Conservation (phyloP, 2,329 filamentous ascomycete genomes). For the Diaporthe ilicicola region DNA sequence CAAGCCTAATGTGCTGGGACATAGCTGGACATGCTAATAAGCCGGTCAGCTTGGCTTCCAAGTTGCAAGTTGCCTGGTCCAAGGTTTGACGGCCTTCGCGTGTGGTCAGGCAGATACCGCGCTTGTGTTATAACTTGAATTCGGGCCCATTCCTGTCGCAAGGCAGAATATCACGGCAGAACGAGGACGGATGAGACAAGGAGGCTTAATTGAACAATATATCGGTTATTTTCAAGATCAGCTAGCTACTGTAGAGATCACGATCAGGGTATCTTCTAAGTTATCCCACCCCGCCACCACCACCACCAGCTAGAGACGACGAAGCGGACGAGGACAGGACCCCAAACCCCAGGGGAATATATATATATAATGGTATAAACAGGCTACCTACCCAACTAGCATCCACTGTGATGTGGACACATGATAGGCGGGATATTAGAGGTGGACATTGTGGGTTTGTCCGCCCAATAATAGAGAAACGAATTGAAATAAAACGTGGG, state of each 20-base stretch:
- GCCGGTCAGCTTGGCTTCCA: not conserved
- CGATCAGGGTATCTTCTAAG: constrained; percentile 11
- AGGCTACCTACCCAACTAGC: constrained; percentile 36
- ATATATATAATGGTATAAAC: constrained; percentile 42
- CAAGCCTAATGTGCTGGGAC: not conserved
- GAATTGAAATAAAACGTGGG: constrained; percentile 25
- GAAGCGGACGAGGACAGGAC: constrained; percentile 24
- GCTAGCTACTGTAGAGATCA: constrained; percentile 23
- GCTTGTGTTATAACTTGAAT: too few relatives aligned
- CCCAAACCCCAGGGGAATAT: constrained; percentile 35
- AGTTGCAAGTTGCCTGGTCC: too few relatives aligned
- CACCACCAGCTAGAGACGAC: not conserved
- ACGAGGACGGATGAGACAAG: too few relatives aligned
- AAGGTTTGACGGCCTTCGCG: not conserved
- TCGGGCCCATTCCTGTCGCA: not conserved
- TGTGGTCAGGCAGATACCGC: not conserved
- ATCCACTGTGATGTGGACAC: constrained; percentile 15
- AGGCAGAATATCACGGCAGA: not conserved
- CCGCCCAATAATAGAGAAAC: constrained; percentile 23
- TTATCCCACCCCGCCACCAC: constrained; percentile 5
- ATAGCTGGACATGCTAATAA: not conserved
- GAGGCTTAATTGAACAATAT: not conserved
- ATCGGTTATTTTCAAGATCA: not conserved
- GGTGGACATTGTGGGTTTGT: constrained; percentile 16
- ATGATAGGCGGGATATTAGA: constrained; percentile 31